Evolutionary conservation across 495 filamentous ascomycete genomes (phyloP).

Genomic region (Chaetomium fimeti): DNA sequence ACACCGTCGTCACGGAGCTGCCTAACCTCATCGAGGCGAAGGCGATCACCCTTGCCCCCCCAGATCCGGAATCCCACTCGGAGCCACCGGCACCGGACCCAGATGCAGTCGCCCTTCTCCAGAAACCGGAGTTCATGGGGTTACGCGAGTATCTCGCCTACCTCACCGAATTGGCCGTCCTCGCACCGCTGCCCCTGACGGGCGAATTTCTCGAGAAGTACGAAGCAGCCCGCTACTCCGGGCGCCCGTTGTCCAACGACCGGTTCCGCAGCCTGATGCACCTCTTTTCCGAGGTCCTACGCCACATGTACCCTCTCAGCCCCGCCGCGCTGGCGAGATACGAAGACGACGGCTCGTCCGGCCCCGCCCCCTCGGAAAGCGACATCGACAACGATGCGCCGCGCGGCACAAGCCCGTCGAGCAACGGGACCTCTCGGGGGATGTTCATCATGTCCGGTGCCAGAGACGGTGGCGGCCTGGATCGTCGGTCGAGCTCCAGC

Average conservation of each 20-base stretch:
- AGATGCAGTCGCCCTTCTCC: slow-evolving; percentile 66
- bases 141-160: slow-evolving; percentile 75
- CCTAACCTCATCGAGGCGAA: slow-evolving; percentile 92
- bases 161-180: slow-evolving; percentile 64
- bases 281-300: slow-evolving; percentile 78
- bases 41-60: slow-evolving; percentile 76
- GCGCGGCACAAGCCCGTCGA: slow-evolving; percentile 34
- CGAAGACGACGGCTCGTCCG: slow-evolving; percentile 41
- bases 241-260: slow-evolving; percentile 51
- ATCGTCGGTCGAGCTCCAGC: slow-evolving; percentile 30
- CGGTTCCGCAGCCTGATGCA: slow-evolving; percentile 84
- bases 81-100: slow-evolving; percentile 50
- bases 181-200: slow-evolving; percentile 56
- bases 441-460: neutral
- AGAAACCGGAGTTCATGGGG: slow-evolving; percentile 69
- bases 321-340: slow-evolving; percentile 43
- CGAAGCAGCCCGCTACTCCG: slow-evolving; percentile 80
- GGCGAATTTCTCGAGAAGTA: slow-evolving; percentile 70
- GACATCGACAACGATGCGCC: slow-evolving; percentile 52
- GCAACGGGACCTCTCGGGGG: slow-evolving; percentile 30
- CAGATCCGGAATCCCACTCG: slow-evolving; percentile 50
- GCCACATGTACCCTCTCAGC: slow-evolving; percentile 67
- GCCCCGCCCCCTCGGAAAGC: slow-evolving; percentile 36
- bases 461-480: neutral
- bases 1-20: slow-evolving; percentile 77